phyloP scores from a whole-genome alignment of 192 early-diverging fungal genomes.

The Coemansia erecta region DNA sequence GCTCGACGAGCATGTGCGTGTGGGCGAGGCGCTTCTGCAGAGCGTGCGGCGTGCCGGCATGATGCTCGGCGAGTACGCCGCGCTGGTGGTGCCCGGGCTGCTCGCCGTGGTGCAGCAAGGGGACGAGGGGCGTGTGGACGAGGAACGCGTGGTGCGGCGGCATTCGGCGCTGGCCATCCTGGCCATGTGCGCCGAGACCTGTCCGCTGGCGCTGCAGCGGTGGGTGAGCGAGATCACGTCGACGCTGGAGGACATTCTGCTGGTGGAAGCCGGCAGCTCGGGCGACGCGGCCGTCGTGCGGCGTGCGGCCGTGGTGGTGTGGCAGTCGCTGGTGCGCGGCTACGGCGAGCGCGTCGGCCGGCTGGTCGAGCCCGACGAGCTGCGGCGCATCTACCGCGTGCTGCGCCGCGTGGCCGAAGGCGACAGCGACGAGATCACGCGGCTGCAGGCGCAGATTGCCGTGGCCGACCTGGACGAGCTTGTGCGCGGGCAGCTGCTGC shows the following conservation, averaged over 20 bases:
- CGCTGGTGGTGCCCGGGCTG: slow-evolving; percentile 30
- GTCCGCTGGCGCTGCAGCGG: slow-evolving; percentile 65
- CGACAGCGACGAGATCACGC: slow-evolving; percentile 66
- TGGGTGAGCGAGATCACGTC: slow-evolving; percentile 66
- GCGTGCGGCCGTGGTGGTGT: slow-evolving; percentile 68
- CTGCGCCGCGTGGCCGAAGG: slow-evolving; percentile 59
- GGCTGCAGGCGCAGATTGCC: slow-evolving; percentile 67
- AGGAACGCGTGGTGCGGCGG: slow-evolving; percentile 29
- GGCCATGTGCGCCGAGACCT: slow-evolving; percentile 66
- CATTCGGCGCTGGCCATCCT: slow-evolving; percentile 70
- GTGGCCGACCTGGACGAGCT: slow-evolving; percentile 67
- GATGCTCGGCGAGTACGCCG: slow-evolving; percentile 71
- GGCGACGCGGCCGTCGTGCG: slow-evolving; percentile 56
- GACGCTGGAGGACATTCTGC: slow-evolving; percentile 67
- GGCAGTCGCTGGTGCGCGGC: slow-evolving; percentile 70
- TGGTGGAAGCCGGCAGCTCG: slow-evolving; percentile 35
- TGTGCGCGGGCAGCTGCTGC: slow-evolving; percentile 38
- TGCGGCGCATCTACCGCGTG: slow-evolving; percentile 57
- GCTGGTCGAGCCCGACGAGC: slow-evolving; percentile 57
- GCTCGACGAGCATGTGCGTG: slow-evolving; percentile 71
- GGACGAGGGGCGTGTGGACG: slow-evolving; percentile 11
- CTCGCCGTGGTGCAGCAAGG: slow-evolving; percentile 41
- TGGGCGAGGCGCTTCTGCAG: slow-evolving; percentile 87
- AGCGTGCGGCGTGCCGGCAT: slow-evolving; percentile 79
- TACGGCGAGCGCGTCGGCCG: slow-evolving; percentile 57